phyloP scores from a whole-genome alignment of 2,329 filamentous ascomycete species.

The Alternaria novae-zelandiae region DNA sequence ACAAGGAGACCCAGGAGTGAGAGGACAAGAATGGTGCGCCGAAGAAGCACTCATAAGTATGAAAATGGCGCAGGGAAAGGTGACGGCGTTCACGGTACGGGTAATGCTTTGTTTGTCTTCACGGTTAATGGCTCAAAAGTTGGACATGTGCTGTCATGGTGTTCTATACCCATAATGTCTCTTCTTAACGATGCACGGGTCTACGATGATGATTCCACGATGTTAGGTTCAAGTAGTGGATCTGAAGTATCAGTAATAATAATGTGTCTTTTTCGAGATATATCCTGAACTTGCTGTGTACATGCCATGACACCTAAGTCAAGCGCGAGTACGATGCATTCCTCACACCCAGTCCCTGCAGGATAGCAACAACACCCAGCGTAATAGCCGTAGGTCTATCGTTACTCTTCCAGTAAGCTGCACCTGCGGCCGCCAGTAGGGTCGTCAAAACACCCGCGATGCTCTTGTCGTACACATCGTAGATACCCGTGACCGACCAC shows the following conservation, averaged over 20 bases:
- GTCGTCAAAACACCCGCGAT: constrained; percentile 37
- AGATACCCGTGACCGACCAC: constrained; percentile 40
- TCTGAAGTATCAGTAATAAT: background rate
- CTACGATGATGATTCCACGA: background rate
- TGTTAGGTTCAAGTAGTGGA: background rate
- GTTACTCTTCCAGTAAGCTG: constrained; percentile 29
- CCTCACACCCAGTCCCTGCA: constrained; percentile 35
- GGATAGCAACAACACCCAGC: constrained; percentile 27
- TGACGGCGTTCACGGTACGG: background rate
- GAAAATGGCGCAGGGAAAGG: background rate
- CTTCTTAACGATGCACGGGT: background rate
- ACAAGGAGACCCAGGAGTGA: background rate
- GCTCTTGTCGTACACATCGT: constrained; percentile 41
- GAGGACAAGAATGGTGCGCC: background rate
- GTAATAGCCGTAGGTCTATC: constrained; percentile 34
- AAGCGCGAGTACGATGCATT: constrained; percentile 26
- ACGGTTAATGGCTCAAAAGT: background rate
- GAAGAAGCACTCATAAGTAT: background rate
- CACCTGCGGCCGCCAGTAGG: constrained; percentile 34
- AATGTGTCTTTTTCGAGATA: background rate
- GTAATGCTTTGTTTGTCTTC: background rate
- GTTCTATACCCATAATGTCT: constrained; percentile 5
- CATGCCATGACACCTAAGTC: background rate
- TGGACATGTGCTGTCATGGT: background rate
- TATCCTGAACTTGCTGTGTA: background rate